Percentiles rank a stretch among this genome's conserved stretches.
Conservation (phyloP, 768 basidiomycete genomes). For the Lactarius pseudohatsudake region DNA sequence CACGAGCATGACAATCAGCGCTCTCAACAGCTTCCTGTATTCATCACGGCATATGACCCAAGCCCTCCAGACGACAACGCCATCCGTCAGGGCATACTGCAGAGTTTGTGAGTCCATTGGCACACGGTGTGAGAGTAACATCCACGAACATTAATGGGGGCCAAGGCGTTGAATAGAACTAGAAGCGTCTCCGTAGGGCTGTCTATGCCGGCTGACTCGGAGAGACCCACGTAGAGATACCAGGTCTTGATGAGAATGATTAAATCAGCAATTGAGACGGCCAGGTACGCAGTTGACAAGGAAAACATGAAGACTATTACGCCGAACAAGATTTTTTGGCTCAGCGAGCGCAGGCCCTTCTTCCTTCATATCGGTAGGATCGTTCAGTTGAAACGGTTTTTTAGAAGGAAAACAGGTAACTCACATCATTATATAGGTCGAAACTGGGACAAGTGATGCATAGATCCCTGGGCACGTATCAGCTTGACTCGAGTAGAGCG, state of each 20-base stretch:
- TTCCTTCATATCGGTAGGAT: background rate
- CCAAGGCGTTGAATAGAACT: slow-evolving; percentile 8
- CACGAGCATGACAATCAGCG: background rate
- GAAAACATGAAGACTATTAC: slow-evolving; percentile 8
- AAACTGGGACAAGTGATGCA: slow-evolving; percentile 13
- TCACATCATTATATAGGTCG: slow-evolving; percentile 11
- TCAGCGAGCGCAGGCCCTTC: background rate
- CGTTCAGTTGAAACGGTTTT: background rate
- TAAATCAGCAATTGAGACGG: background rate
- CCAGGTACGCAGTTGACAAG: slow-evolving; percentile 12
- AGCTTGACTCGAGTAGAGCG: background rate
- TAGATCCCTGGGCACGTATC: slow-evolving; percentile 6
- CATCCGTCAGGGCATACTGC: slow-evolving; percentile 18
- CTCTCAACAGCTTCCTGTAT: background rate
- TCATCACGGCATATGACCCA: slow-evolving; percentile 9
- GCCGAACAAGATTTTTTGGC: slow-evolving; percentile 2
- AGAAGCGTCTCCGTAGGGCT: background rate
- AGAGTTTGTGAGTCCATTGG: background rate
- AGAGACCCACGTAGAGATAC: background rate
- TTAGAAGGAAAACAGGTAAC: background rate
- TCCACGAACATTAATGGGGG: slow-evolving; percentile 15
- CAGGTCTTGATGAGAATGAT: slow-evolving; percentile 2
- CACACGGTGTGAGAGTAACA: background rate
- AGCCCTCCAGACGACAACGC: slow-evolving; percentile 22
- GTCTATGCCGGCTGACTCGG: background rate